Conservation (phyloP, 2,329 filamentous ascomycete genomes). For the Balansia obtecta region DNA sequence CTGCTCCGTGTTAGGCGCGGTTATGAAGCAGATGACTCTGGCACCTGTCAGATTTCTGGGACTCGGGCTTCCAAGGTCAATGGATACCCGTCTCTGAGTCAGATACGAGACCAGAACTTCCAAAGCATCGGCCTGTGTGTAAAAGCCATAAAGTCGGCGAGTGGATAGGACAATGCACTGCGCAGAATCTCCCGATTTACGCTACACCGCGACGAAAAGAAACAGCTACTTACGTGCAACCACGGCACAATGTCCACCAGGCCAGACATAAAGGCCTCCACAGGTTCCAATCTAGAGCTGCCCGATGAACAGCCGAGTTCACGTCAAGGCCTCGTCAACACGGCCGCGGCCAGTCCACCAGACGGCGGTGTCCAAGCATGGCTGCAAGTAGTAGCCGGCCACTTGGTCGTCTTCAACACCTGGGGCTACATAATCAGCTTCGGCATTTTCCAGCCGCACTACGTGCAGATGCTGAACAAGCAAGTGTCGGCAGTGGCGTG, state of each 20-base stretch:
- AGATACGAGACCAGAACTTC: too few species aligned
- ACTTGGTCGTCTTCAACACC: conserved; percentile 25
- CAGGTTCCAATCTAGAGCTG: neutral
- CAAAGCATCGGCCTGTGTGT: too few species aligned
- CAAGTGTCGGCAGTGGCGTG: conserved; percentile 30
- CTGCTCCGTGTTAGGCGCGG: too few species aligned
- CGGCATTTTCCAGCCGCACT: conserved; percentile 27
- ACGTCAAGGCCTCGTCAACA: conserved; percentile 2
- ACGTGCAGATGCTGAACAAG: conserved; percentile 19
- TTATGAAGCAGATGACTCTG: too few species aligned
- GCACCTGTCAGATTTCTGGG: too few species aligned
- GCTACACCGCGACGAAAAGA: neutral
- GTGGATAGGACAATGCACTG: too few species aligned
- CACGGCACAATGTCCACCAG: conserved; percentile 17
- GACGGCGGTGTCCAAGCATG: conserved; percentile 26
- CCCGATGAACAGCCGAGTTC: neutral
- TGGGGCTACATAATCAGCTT: conserved; percentile 28
- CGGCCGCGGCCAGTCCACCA: conserved; percentile 13
- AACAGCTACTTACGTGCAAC: too few species aligned
- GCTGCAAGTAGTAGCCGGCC: conserved; percentile 25
- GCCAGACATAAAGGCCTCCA: neutral
- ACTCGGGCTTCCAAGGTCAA: too few species aligned
- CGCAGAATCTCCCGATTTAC: neutral
- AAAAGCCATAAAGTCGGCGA: too few species aligned
- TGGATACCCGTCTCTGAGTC: too few species aligned